Percentiles rank a stretch among this genome's conserved stretches.
Evolutionary conservation across 768 basidiomycete genomes (phyloP).

Genomic region (Lyophyllum semitale): DNA sequence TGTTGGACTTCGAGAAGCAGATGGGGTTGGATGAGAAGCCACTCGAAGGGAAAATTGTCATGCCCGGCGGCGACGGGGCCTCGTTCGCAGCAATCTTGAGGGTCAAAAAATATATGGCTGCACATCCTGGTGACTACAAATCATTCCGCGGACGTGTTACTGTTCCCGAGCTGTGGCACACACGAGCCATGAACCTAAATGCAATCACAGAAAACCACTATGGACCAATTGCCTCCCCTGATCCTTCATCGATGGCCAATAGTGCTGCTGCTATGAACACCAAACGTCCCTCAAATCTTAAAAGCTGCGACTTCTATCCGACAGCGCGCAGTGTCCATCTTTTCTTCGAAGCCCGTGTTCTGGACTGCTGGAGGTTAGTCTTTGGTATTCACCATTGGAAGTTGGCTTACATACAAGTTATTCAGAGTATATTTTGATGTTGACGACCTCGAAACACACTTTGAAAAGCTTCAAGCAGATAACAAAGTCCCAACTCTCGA

Average conservation of each 20-base stretch:
- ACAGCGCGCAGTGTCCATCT: constrained; percentile 22
- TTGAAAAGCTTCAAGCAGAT: neutral
- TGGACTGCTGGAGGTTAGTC: constrained; percentile 12
- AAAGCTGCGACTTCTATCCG: constrained; percentile 23
- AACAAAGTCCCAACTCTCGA: neutral
- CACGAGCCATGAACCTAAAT: constrained; percentile 19
- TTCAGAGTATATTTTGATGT: neutral
- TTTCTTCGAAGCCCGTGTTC: constrained; percentile 20
- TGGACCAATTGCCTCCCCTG: constrained; percentile 15
- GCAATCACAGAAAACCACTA: constrained; percentile 20
- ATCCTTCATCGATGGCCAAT: constrained; percentile 19
- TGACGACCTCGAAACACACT: neutral
- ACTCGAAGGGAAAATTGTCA: constrained; percentile 14
- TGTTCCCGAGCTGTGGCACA: constrained; percentile 21
- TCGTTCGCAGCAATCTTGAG: constrained; percentile 20
- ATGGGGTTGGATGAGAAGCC: constrained; percentile 20
- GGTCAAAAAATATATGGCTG: constrained; percentile 16
- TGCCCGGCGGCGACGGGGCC: constrained; percentile 18
- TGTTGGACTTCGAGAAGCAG: constrained; percentile 11
- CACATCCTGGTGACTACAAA: constrained; percentile 17
- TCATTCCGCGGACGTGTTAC: constrained; percentile 19
- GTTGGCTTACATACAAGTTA: no score
- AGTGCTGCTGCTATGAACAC: constrained; percentile 16
- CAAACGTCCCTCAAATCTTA: constrained; percentile 19
- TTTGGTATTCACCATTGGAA: neutral